Base-by-base conservation (phyloP, 2,329 filamentous ascomycete species). In the Periglandula ipomoeae region DNA sequence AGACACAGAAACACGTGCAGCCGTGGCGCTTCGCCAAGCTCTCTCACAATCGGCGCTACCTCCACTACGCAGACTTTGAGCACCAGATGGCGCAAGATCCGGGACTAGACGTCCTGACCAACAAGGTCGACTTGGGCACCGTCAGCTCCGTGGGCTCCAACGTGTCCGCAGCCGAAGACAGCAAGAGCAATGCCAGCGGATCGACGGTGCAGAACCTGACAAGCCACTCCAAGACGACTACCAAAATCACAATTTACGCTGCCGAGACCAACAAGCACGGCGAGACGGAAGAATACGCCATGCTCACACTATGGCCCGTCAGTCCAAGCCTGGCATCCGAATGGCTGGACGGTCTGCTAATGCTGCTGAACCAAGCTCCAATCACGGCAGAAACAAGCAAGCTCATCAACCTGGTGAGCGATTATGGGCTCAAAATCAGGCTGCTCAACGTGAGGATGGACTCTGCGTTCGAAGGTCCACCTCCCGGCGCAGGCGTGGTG, bases 331-430 rank as follows among this genome's bases (percentile, higher is more conserved):
- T 93, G 43, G 93, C 93, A 9, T 94, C 89, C 1, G 93, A 98
- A 68, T 98, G 93, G 93, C 76, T 98, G 5, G 93, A 98, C 64
- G 93, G 93, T 1, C 70, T 98, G 55, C 75, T 97, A 49, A 95
- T 98, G 89, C 74, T 98, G 48, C 76, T 98, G 22, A 89, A 94
- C 61, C 93, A 98, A 67, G 82, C 90, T 51, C 93, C 93, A 19
- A 96, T 98, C 62, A 98, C 93, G n/a, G 81, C 89, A 3, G 91
- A 97, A 69, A 97, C 93, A 32, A 91, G 85, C 63, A 94, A 93
- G 66, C 71, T 97, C 53, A 84, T 96, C 47, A 82, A 84, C 48
- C 71, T 96, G 58, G 87, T 97, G 51, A 82, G 83, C 60, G 87
- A 94, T 57, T 97, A 95, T 63, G 90, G 93, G 4, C 71, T 97